A percentile compares a stretch with the other conserved stretches of the same genome.
Conservation (phyloP, 2,329 filamentous ascomycete genomes). For the Aspergillus alliaceus region DNA sequence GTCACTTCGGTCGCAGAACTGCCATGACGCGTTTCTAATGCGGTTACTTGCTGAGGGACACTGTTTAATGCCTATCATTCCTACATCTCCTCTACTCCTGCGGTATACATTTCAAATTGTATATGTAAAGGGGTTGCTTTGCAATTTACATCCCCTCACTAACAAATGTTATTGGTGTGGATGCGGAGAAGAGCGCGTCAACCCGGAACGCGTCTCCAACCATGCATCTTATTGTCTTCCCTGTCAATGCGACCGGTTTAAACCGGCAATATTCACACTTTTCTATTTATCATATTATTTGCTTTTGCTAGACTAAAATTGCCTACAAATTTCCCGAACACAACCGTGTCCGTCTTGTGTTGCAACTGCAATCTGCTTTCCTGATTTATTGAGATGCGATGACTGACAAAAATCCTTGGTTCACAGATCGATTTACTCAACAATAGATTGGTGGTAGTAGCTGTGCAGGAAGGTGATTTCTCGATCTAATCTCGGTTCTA, state of each 20-base stretch:
- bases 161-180: slow-evolving; percentile 9
- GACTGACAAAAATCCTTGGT: background rate
- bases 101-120: background rate
- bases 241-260: background rate
- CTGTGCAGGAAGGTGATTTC: background rate
- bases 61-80: background rate
- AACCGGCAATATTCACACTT: background rate
- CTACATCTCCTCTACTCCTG: background rate
- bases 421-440: background rate
- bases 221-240: background rate
- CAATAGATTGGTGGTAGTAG: background rate
- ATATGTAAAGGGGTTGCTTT: background rate
- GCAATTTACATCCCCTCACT: background rate
- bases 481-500: background rate
- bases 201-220: slow-evolving; percentile 27
- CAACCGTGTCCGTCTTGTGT: background rate
- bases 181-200: slow-evolving; percentile 29
- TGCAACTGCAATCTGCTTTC: background rate
- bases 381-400: background rate
- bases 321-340: background rate
- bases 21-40: slow-evolving; percentile 30
- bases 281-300: background rate
- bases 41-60: background rate
- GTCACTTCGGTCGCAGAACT: slow-evolving; percentile 26
- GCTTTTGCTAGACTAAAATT: background rate